Evolutionary conservation across 2,329 filamentous ascomycete species (phyloP), one percentile per base, ranked within the genome.

Genomic region (Epicoccum nigrum): DNA sequence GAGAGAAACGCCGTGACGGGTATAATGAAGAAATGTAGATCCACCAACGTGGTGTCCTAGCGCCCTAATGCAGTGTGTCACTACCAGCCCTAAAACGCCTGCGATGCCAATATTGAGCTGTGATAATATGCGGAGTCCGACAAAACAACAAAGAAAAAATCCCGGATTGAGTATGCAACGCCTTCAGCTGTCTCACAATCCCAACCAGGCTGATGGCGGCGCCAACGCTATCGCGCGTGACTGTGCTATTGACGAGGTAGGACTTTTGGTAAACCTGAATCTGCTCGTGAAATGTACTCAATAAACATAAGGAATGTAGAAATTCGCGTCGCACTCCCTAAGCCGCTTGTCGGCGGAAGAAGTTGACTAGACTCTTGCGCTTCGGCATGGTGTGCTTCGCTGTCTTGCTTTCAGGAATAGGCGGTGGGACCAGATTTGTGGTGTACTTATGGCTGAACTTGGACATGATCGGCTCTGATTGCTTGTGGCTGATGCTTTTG

Each of bases 311-410:
- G 5, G 30, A 15, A 25, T 21, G 27, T 42, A 33, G 19, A 48
- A 25, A 45, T 27, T 19, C 20, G 16, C 15, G 11, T 30, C 11
- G 40, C 34, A 34, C 40, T 52, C 15, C 13, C 11, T 28, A 23
- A n/a, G 20, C 20, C 12, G 40, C 23, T 59, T 31, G 64, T 53
- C 69, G 65, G 45, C 71, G 72, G 58, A 79, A 79, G 25, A 77
- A 75, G 17, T 69, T 66, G 48, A 78, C 58, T 51, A 80, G 74
- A 53, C 76, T 79, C 67, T 79, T 79, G 50, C 77, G 69, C 66
- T 79, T 79, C 44, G 71, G 69, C 35, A 77, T 65, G 49, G 68
- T 73, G n/a, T 70, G 63, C n/a, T 60, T 60, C 11, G 63, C 50
- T 19, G 55, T 55, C 16, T 38, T 57, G 51, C 72, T 63, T 51